Evolutionary conservation across 352 stramenopile genomes (phyloP), one percentile per base, ranked within the genome.

Genomic region (Phytophthora rubi): DNA sequence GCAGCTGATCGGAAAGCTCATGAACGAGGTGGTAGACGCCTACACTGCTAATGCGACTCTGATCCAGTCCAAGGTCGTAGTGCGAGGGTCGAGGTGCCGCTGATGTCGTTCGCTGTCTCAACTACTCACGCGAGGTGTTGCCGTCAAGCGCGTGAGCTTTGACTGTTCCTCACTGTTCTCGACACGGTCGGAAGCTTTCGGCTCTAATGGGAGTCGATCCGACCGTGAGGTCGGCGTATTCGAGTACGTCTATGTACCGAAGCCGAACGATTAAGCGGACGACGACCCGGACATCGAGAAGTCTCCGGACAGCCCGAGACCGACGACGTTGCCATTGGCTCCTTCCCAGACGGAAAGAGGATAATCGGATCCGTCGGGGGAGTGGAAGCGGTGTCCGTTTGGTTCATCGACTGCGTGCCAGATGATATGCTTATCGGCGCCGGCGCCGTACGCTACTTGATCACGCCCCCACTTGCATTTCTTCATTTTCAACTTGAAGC

Each of bases 401-500:
- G 52, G 0, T 57, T 10, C 15, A 33, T 62, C 18, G 51, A 68
- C 12, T 49, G 30, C 15, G 23, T 16, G 3, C 61, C 61, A 1
- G 30, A 44, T 0, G 15, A 68, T 3, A 37, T 68, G 21, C 42
- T 62, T 1, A 51, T 51, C 1, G 61, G 62, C 26, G 18, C 59
- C 6, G 59, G 59, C 3, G 59, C 48, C 8, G 13, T 65, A 1
- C 18, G 18, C 18, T 21, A 21, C 18, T 21, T 21, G 18, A 21
- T 21, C 18, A 21, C 18, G 18, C 18, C 18, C 18, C 18, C 18
- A 21, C 18, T 21, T 21, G 18, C 18, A 21, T 21, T 21, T 21
- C 18, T 21, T 21, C 18, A 21, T 21, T 21, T 21, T 21, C 18
- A 21, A 21, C 18, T 21, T 21, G 18, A 21, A 21, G 18, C 18